Evolutionary conservation across 179 eudicot genomes (phyloP).

Genomic region (Monotropa hypopitys): DNA sequence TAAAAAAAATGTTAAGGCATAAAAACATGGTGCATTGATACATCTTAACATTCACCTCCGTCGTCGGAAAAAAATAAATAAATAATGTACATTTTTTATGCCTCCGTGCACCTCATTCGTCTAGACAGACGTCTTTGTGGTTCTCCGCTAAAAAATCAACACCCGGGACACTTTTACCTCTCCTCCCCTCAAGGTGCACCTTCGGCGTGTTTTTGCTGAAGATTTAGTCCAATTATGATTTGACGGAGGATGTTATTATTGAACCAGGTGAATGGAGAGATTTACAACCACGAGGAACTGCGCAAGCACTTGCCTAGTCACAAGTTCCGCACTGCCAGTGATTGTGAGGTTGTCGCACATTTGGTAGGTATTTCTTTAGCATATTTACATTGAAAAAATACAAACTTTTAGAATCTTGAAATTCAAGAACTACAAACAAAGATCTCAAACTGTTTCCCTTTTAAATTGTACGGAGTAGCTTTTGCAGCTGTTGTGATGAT

Average conservation of each 20-base stretch:
- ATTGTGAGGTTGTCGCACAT: conserved; percentile 94
- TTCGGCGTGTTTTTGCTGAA: not conserved
- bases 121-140: too few species aligned
- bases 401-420: not conserved
- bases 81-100: too few species aligned
- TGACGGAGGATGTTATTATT: not conserved
- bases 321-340: conserved; percentile 78
- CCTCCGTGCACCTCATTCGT: too few species aligned
- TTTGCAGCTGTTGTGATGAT: not conserved
- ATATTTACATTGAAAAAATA: not conserved
- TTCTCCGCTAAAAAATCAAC: too few species aligned
- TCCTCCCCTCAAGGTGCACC: too few species aligned
- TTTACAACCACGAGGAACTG: conserved; percentile 74
- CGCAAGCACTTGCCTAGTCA: conserved; percentile 50
- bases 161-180: too few species aligned
- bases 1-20: too few species aligned
- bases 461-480: not conserved
- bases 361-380: conserved; percentile 39
- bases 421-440: not conserved
- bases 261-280: conserved; percentile 88
- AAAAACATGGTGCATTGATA: too few species aligned
- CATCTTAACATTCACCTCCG: too few species aligned
- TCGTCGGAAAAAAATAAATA: too few species aligned
- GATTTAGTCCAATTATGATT: not conserved
- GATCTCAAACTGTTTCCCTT: not conserved